Evolutionary conservation across 1,284 basidiomycete species (phyloP).

Genomic region (Retiboletus flavoniger): DNA sequence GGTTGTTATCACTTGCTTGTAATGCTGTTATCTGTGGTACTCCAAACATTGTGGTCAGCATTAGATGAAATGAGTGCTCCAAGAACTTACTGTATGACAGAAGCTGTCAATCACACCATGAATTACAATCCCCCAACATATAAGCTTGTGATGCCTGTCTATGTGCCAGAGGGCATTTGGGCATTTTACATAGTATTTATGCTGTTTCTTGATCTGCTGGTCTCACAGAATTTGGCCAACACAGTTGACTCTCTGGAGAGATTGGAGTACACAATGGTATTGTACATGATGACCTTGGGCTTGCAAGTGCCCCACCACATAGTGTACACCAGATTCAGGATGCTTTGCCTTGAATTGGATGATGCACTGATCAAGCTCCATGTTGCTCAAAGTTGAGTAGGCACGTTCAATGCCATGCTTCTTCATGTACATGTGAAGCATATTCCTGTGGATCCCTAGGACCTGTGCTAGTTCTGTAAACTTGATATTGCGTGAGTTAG

Average conservation of each 20-base stretch:
- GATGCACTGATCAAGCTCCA: constrained; percentile 25
- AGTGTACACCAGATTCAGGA: constrained; percentile 26
- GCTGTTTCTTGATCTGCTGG: constrained; percentile 21
- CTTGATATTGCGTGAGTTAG: constrained; percentile 9
- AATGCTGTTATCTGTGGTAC: constrained; percentile 18
- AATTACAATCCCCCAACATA: constrained; percentile 36
- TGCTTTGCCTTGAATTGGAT: constrained; percentile 15
- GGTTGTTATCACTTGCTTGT: constrained; percentile 29
- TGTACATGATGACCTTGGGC: constrained; percentile 21
- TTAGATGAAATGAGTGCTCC: background rate
- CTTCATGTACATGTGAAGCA: constrained; percentile 18
- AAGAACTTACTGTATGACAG: constrained; percentile 18
- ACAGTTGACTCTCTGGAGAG: background rate
- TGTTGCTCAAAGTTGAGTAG: constrained; percentile 18
- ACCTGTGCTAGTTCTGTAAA: constrained; percentile 19
- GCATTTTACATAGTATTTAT: constrained; percentile 33
- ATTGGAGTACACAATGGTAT: background rate
- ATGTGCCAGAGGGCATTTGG: constrained; percentile 34
- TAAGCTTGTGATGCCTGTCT: background rate
- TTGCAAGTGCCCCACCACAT: constrained; percentile 22
- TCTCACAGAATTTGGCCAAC: constrained; percentile 1
- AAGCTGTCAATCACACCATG: constrained; percentile 39
- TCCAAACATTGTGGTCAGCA: background rate
- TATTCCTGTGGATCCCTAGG: constrained; percentile 22
- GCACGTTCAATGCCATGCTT: constrained; percentile 7